Evolutionary conservation across 73 alveolate species (phyloP).

Genomic region (Stentor coeruleus): DNA sequence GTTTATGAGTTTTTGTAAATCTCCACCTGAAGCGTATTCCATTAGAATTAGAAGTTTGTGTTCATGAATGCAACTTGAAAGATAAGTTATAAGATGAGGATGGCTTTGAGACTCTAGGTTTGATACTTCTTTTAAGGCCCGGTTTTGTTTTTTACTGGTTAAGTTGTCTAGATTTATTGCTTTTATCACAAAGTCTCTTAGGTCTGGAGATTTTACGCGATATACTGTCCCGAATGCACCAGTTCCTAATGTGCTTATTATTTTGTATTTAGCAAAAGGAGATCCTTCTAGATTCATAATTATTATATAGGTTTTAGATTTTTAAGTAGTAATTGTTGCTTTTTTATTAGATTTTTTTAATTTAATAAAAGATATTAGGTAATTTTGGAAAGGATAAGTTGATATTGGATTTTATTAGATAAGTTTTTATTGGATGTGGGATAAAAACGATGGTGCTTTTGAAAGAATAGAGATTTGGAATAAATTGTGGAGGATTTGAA

Average conservation of each 20-base stretch:
- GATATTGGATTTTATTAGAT: no score
- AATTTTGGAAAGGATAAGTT: no score
- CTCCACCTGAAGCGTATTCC: conserved; percentile 98
- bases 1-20: conserved; percentile 70
- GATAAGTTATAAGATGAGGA: conserved; percentile 79
- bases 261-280: not conserved
- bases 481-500: no score
- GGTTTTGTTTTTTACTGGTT: conserved; percentile 70
- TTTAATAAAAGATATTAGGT: no score
- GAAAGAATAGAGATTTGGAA: no score
- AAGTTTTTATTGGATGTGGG: no score
- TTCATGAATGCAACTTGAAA: conserved; percentile 84
- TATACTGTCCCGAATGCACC: conserved; percentile 37
- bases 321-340: no score
- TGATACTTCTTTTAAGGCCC: conserved; percentile 86
- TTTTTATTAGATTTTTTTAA: no score
- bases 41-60: conserved; percentile 84
- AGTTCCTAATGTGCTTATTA: conserved; percentile 28
- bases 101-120: conserved; percentile 79
- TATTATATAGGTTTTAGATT: no score
- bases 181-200: conserved; percentile 60
- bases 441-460: no score
- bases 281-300: conserved; percentile 22
- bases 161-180: conserved; percentile 72
- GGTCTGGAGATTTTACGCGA: conserved; percentile 1